A percentile compares a stretch with the other conserved stretches of the same genome.
These are phyloP conservation scores for Populus davidiana DNA, from an alignment of 345 rosid species.

Conservation along the genomic window DNA sequence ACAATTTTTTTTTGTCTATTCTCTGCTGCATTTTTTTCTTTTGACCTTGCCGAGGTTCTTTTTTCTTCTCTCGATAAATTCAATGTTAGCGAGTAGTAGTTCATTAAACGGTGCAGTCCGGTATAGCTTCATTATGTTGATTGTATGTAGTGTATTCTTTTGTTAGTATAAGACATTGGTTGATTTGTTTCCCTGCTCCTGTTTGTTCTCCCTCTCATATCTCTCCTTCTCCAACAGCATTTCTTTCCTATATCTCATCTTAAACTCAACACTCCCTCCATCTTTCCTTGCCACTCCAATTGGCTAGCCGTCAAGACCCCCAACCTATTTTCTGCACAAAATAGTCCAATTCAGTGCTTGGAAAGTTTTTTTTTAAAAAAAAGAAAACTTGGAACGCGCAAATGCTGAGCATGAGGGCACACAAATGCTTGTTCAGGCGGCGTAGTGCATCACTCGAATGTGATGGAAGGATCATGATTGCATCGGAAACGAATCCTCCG, in stretches of 20 bases:
- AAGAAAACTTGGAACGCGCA: too few species aligned
- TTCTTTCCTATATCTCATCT: neutral
- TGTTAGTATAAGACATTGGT: constrained; percentile 5
- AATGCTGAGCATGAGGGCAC: neutral
- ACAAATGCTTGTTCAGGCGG: too few species aligned
- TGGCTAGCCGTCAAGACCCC: neutral
- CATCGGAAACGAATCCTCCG: too few species aligned
- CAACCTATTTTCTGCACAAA: neutral
- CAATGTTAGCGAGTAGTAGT: neutral
- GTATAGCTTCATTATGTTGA: neutral
- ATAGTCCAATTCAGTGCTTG: neutral
- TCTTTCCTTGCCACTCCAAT: neutral
- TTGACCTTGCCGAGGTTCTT: neutral
- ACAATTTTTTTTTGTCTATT: neutral
- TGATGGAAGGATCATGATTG: too few species aligned
- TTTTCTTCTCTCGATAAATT: neutral
- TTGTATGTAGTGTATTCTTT: neutral
- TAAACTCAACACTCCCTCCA: neutral
- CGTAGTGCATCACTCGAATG: too few species aligned
- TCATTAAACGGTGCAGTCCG: constrained; percentile 6
- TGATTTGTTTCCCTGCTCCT: neutral
- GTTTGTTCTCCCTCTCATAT: neutral
- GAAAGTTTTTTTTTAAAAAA: too few species aligned
- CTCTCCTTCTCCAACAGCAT: neutral
- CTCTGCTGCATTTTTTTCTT: neutral